Evolutionary conservation across 768 basidiomycete genomes (phyloP).

Genomic region (Xanthoconium stramineum): DNA sequence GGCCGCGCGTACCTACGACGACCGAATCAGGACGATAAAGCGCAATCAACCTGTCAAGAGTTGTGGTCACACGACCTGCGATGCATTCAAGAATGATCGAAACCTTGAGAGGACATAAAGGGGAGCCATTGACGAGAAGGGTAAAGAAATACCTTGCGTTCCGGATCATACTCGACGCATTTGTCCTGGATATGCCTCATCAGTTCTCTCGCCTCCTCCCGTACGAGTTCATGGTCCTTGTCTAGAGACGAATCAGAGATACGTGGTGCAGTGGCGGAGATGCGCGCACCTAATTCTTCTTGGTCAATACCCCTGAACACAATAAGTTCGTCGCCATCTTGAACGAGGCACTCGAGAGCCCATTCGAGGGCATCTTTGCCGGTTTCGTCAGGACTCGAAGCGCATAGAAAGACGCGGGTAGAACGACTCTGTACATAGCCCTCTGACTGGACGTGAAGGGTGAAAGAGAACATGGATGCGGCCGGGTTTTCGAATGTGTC

Average conservation of each 20-base stretch:
- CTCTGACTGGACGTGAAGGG: slow-evolving; percentile 78
- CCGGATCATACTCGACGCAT: slow-evolving; percentile 71
- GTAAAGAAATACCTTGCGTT: slow-evolving; percentile 58
- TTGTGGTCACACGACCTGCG: slow-evolving; percentile 84
- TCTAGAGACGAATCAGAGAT: slow-evolving; percentile 36
- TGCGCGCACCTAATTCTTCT: slow-evolving; percentile 67
- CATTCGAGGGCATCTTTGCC: slow-evolving; percentile 89
- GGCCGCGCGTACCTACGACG: slow-evolving; percentile 88
- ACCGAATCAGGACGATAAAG: slow-evolving; percentile 90
- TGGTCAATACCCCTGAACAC: slow-evolving; percentile 88
- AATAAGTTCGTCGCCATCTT: slow-evolving; percentile 90
- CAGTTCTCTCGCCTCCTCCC: slow-evolving; percentile 84
- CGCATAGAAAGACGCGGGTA: slow-evolving; percentile 88
- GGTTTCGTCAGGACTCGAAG: slow-evolving; percentile 84
- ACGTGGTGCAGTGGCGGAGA: neutral
- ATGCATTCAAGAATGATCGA: slow-evolving; percentile 93
- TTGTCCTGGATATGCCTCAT: slow-evolving; percentile 79
- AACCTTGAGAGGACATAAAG: slow-evolving; percentile 42
- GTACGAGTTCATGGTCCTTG: slow-evolving; percentile 70
- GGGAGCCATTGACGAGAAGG: neutral
- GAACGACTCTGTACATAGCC: slow-evolving; percentile 72
- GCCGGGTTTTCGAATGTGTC: slow-evolving; percentile 84
- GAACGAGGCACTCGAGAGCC: slow-evolving; percentile 80
- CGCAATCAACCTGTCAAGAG: slow-evolving; percentile 88
- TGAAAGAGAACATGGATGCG: slow-evolving; percentile 85